A percentile compares a stretch with the other conserved stretches of the same genome.
Evolutionary conservation across 192 early-diverging fungal genomes (phyloP).

Genomic region (Mortierella hygrophila): DNA sequence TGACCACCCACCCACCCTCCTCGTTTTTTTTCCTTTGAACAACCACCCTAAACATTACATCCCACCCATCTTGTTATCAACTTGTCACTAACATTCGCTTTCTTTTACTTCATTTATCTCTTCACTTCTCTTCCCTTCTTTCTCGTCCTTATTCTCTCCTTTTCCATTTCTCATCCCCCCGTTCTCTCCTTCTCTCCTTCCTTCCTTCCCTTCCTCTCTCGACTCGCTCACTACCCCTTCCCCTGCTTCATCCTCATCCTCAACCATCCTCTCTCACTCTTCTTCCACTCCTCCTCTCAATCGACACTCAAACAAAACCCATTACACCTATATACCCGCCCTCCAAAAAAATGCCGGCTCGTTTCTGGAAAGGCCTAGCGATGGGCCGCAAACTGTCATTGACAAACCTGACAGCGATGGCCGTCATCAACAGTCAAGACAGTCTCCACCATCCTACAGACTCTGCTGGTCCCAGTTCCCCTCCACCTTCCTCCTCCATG

Average conservation of each 20-base stretch:
- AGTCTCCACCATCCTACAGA: not conserved
- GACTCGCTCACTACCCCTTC: not conserved
- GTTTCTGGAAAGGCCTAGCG: slow-evolving; percentile 35
- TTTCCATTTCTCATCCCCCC: not conserved
- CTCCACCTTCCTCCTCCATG: not conserved
- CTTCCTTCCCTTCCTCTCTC: not conserved
- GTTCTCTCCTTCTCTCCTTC: not conserved
- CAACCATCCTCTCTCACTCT: not conserved
- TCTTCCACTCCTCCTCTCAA: not conserved
- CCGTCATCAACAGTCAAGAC: slow-evolving; percentile 16
- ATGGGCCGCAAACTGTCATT: slow-evolving; percentile 41
- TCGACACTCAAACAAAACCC: not conserved
- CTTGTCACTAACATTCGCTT: slow-evolving; percentile 1
- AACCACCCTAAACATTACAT: no score
- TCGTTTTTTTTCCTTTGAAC: no score
- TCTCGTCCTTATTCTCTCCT: not conserved
- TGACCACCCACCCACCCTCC: no score
- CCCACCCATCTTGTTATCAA: no score
- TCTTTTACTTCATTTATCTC: not conserved
- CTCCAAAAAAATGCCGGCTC: not conserved
- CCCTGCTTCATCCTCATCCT: not conserved
- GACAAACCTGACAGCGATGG: slow-evolving; percentile 29
- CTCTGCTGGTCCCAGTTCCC: not conserved
- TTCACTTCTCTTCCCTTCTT: slow-evolving; percentile 1
- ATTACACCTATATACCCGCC: not conserved